Base-by-base conservation (phyloP, 805 yeast species). In the Starmerella ratchasimensis region DNA sequence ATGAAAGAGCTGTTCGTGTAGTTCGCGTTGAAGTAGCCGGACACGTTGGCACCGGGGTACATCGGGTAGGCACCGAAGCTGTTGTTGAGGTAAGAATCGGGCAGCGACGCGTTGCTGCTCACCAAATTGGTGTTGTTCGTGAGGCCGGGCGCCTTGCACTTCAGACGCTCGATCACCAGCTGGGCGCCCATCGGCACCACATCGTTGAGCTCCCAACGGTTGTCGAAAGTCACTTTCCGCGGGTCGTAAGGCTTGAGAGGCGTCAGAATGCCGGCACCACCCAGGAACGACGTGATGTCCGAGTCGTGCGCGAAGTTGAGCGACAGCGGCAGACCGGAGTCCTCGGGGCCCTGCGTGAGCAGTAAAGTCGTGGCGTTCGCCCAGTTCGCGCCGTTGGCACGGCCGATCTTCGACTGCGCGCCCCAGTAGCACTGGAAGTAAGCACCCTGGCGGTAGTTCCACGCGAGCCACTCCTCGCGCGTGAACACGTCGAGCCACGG, bases 111-210 rank as follows among this genome's bases (percentile, higher is more conserved):
- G 23, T 43, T 36, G 8, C 31, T 19, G 14, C 16, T 26, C 14
- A 39, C 21, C 14, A 42, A 26, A 29, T 44, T 25, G 14, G 45
- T 44, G 20, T 15, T 16, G 33, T 39, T 44, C 23, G 43, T 39
- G 15, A 44, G 33, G 25, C 42, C 42, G 3, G 45, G 48, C 6
- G 48, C 46, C 29, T 42, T 31, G 53, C 76, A 71, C 36, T 51
- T 52, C 39, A 69, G 54, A 45, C 72, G 61, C 56, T 74, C 79
- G 19, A 69, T 50, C 23, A 68, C 58, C 15, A 71, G 48, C 42
- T 72, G 61, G 3, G 70, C 74, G 25, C 75, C 78, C 74, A 68
- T 69, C 36, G 79, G 80, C 19, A 64, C 63, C 31, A 71, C 53
- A 46, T 72, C 68, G 13, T 61, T 58, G 45, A 58, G 60, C 50